Conservation (phyloP, 768 basidiomycete species). For the Xanthoconium purpureum region DNA sequence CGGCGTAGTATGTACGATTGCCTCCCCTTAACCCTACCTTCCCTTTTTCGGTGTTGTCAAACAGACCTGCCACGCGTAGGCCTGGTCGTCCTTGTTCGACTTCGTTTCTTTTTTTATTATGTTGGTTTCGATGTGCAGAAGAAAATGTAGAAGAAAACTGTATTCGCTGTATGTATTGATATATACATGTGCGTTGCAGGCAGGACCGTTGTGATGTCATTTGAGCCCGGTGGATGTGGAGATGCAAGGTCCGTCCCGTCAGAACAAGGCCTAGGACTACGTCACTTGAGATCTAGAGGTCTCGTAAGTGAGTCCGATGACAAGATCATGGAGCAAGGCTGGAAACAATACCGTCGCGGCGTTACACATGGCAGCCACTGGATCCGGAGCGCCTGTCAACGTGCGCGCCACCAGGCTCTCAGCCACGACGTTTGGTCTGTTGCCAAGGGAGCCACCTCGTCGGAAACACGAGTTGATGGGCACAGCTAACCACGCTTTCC, state of each 20-base stretch:
- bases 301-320: neutral
- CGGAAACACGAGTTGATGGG: neutral
- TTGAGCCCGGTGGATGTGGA: neutral
- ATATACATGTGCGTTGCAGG: constrained; percentile 25
- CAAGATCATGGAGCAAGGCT: neutral
- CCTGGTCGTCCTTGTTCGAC: constrained; percentile 2
- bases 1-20: constrained; percentile 32
- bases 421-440: constrained; percentile 39
- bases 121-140: neutral
- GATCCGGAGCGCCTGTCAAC: constrained; percentile 39
- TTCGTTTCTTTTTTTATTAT: neutral
- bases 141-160: constrained; percentile 27
- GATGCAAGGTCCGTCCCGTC: no score
- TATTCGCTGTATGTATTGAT: constrained; percentile 23
- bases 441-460: constrained; percentile 14
- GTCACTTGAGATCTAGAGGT: neutral
- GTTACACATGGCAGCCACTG: constrained; percentile 52
- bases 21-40: neutral
- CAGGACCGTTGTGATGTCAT: neutral
- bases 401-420: constrained; percentile 24
- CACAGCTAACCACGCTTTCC: neutral
- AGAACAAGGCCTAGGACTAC: no score
- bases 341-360: constrained; percentile 37
- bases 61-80: neutral
- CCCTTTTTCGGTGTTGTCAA: constrained; percentile 10